phyloP scores from a whole-genome alignment of 2,329 filamentous ascomycete genomes.

The Shiraia sp. region DNA sequence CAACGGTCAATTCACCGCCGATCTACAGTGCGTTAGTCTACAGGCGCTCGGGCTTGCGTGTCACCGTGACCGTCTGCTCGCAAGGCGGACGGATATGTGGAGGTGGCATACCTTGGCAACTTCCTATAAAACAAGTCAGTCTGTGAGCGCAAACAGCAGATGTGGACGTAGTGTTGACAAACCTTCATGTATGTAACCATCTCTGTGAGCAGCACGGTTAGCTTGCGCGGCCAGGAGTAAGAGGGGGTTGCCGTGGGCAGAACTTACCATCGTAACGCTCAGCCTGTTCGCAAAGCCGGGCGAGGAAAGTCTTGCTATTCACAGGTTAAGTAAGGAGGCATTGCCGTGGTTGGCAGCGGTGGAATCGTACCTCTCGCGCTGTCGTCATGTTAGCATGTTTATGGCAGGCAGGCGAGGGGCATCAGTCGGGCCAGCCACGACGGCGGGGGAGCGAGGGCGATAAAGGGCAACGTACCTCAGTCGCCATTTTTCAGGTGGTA shows the following conservation, averaged over 20 bases:
- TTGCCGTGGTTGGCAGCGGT: conserved; percentile 16
- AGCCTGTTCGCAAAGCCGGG: conserved; percentile 99
- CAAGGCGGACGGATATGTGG: conserved; percentile 23
- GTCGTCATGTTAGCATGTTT: conserved; percentile 43
- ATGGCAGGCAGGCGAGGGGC: conserved; percentile 42
- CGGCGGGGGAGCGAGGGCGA: conserved; percentile 41
- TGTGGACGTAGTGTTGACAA: conserved; percentile 39
- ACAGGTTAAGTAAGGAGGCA: conserved; percentile 30
- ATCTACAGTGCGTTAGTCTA: conserved; percentile 51
- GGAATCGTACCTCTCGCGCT: conserved; percentile 55
- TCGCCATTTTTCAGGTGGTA: conserved; percentile 56
- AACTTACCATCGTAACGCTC: conserved; percentile 94
- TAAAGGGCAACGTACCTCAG: conserved; percentile 60
- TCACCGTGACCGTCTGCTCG: conserved; percentile 22
- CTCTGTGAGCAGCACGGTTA: conserved; percentile 58
- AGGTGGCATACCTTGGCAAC: conserved; percentile 76
- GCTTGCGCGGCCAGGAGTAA: conserved; percentile 25
- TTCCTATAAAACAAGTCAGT: conserved; percentile 65
- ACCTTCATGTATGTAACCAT: conserved; percentile 99
- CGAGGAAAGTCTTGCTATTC: conserved; percentile 88
- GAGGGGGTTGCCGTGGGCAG: conserved; percentile 18
- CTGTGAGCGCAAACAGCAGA: conserved; percentile 14
- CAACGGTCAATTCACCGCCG: conserved; percentile 68
- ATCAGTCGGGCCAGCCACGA: conserved; percentile 41
- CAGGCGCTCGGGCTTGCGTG: conserved; percentile 8